phyloP scores from a whole-genome alignment of 176 grass and related monocot species.

The Rhynchospora pubera region DNA sequence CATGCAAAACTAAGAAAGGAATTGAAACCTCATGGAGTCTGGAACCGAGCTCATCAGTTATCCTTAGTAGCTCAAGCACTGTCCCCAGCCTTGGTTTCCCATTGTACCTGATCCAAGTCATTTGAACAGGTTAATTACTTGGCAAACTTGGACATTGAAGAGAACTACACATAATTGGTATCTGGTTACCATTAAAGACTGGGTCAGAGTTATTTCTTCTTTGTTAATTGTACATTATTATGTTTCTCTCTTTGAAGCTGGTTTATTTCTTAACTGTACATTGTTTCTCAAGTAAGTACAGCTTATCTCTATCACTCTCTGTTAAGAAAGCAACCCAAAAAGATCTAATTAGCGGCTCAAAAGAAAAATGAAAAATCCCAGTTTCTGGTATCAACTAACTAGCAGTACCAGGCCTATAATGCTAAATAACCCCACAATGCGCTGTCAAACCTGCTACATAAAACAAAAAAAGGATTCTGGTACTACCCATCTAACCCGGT shows the following conservation, averaged over 20 bases:
- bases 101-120: constrained; percentile 19
- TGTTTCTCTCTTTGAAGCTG: not conserved
- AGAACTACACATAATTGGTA: not conserved
- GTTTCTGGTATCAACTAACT: too few relatives aligned
- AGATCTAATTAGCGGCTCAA: too few relatives aligned
- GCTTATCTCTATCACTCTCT: too few relatives aligned
- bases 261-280: not conserved
- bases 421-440: too few relatives aligned
- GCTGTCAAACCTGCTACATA: too few relatives aligned
- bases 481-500: too few relatives aligned
- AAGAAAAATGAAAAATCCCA: too few relatives aligned
- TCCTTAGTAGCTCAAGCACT: constrained; percentile 70
- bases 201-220: not conserved
- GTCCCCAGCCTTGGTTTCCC: constrained; percentile 85
- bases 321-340: too few relatives aligned
- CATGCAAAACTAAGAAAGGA: constrained; percentile 90
- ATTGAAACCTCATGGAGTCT: constrained; percentile 65
- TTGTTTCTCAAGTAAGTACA: not conserved
- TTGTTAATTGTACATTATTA: not conserved
- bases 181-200: not conserved
- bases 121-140: not conserved
- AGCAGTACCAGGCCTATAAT: too few relatives aligned
- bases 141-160: not conserved
- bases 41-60: constrained; percentile 50
- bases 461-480: too few relatives aligned